Conservation (phyloP, 169 alveolate species). For the Plasmodium fragile region DNA sequence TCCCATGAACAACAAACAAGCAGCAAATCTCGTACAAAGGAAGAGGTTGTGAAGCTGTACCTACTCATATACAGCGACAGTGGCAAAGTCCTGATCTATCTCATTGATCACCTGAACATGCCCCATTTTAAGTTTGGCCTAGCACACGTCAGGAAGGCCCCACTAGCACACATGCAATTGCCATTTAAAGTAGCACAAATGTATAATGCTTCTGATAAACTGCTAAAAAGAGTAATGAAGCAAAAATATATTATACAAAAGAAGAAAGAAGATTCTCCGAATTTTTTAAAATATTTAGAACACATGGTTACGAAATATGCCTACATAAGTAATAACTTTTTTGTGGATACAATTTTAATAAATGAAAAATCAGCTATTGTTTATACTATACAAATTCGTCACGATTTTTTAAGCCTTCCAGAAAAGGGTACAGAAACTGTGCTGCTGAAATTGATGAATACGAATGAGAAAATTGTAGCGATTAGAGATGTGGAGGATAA, state of each 20-base stretch:
- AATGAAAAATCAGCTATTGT: constrained; percentile 20
- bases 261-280: constrained; percentile 50
- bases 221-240: constrained; percentile 33
- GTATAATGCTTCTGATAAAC: constrained; percentile 21
- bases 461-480: constrained; percentile 41
- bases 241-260: constrained; percentile 51
- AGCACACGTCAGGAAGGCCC: not conserved
- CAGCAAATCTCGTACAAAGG: not conserved
- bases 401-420: constrained; percentile 12
- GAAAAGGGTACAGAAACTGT: not conserved
- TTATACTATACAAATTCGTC: constrained; percentile 60
- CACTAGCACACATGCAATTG: constrained; percentile 16
- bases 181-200: constrained; percentile 29
- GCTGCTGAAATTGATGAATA: not conserved
- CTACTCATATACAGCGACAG: constrained; percentile 22
- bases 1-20: not conserved
- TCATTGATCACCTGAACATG: constrained; percentile 28
- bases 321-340: constrained; percentile 34
- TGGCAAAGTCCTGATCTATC: constrained; percentile 54
- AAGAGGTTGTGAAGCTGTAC: constrained; percentile 22
- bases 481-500: constrained; percentile 4
- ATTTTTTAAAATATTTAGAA: constrained; percentile 46
- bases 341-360: constrained; percentile 33
- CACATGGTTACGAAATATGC: constrained; percentile 46
- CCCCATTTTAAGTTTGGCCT: constrained; percentile 47